These are phyloP conservation scores for Entomortierella lignicola DNA, from an alignment of 192 early-diverging fungal species.

Conservation along the genomic window DNA sequence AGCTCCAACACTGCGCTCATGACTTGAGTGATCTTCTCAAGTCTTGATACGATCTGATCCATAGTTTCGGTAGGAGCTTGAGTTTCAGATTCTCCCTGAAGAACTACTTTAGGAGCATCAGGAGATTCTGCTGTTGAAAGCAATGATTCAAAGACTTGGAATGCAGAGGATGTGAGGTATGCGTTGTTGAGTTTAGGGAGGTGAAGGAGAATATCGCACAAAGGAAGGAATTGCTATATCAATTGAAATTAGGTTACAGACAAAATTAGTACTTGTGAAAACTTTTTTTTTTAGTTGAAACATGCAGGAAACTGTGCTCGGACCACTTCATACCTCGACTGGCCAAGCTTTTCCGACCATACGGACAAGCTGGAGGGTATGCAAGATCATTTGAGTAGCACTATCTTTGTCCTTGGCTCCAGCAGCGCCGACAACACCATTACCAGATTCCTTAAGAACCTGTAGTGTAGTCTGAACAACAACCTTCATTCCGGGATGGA, in stretches of 20 bases:
- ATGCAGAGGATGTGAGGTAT: conserved; percentile 81
- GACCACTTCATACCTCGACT: conserved; percentile 24
- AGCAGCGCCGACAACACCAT: conserved; percentile 43
- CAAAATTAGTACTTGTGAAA: neutral
- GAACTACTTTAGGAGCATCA: conserved; percentile 37
- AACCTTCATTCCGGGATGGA: conserved; percentile 44
- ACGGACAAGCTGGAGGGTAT: conserved; percentile 49
- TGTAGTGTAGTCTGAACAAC: conserved; percentile 49
- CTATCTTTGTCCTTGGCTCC: conserved; percentile 53
- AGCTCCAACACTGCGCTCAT: conserved; percentile 75
- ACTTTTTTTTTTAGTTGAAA: neutral
- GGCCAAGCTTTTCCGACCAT: conserved; percentile 56
- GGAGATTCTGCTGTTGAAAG: conserved; percentile 57
- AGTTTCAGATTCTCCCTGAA: conserved; percentile 18
- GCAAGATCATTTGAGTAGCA: conserved; percentile 52
- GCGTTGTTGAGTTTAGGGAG: conserved; percentile 84
- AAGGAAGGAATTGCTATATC: conserved; percentile 63
- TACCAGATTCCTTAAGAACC: conserved; percentile 52
- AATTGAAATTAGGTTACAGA: neutral
- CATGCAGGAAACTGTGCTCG: neutral
- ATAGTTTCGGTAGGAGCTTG: conserved; percentile 25
- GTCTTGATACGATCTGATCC: conserved; percentile 56
- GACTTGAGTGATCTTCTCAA: conserved; percentile 64
- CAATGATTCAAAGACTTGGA: conserved; percentile 76
- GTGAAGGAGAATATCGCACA: conserved; percentile 80